Percentiles rank a stretch among this genome's conserved stretches.
Conservation (phyloP, 441 rosid species). For the Populus hybrid region DNA sequence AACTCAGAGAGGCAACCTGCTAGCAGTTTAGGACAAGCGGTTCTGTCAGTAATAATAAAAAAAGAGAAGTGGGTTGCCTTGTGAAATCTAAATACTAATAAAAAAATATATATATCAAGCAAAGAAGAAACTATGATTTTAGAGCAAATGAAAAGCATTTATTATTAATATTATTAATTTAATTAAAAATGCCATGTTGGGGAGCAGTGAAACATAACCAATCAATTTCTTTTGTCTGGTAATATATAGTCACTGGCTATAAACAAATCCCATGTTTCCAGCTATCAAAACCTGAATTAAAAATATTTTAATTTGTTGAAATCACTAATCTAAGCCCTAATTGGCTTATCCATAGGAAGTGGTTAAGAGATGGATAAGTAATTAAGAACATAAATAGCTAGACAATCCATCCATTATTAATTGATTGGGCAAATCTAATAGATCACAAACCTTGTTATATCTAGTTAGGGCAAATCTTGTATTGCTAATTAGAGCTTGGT, state of each 20-base stretch:
- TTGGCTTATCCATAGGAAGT: conserved; percentile 17
- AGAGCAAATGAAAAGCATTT: not conserved
- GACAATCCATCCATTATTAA: not conserved
- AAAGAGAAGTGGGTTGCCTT: too few relatives aligned
- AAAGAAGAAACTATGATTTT: not conserved
- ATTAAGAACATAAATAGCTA: not conserved
- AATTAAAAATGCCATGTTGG: not conserved
- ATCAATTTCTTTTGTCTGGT: not conserved
- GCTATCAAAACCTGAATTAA: conserved; percentile 10
- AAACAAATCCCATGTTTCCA: conserved; percentile 8
- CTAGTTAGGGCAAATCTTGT: not conserved
- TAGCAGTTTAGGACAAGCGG: too few relatives aligned
- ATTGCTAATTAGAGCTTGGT: too few relatives aligned
- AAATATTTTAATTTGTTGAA: not conserved
- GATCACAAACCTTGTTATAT: too few relatives aligned
- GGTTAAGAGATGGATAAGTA: conserved; percentile 17
- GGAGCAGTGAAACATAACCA: not conserved
- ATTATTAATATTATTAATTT: too few relatives aligned
- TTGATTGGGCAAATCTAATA: not conserved
- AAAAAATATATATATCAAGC: too few relatives aligned
- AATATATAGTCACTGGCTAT: conserved; percentile 4
- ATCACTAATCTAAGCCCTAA: not conserved
- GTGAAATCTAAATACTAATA: too few relatives aligned
- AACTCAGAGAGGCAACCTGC: too few relatives aligned
- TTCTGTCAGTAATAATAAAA: too few relatives aligned